A percentile compares a stretch with the other conserved stretches of the same genome.
Evolutionary conservation across 352 stramenopile genomes (phyloP).

Genomic region (Globisporangium radiosum): DNA sequence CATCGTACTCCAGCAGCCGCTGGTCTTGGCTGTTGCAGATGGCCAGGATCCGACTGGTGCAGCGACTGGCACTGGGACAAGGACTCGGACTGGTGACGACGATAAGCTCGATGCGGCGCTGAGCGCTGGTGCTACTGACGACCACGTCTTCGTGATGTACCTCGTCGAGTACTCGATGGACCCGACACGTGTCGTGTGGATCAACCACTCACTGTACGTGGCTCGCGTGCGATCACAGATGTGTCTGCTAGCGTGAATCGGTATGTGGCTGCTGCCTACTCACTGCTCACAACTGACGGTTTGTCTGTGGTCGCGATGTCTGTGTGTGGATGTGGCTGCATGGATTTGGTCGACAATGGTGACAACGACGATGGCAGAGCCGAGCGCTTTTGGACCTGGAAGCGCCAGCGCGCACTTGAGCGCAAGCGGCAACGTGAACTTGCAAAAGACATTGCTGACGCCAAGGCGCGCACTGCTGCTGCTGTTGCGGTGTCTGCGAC

Average conservation of each 20-base stretch:
- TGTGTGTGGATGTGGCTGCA: background rate
- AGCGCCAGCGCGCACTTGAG: conserved; percentile 23
- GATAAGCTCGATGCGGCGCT: conserved; percentile 6
- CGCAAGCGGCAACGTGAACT: conserved; percentile 15
- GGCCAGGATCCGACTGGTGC: background rate
- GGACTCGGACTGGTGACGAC: conserved; percentile 2
- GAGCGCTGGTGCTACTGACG: background rate
- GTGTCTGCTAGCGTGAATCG: no score
- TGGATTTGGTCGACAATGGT: no score
- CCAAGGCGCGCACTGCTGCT: conserved; percentile 1
- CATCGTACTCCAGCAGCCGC: conserved; percentile 16
- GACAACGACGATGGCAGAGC: conserved; percentile 13
- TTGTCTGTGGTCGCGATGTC: conserved; percentile 3
- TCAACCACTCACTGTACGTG: conserved; percentile 60
- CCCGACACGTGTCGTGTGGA: conserved; percentile 49
- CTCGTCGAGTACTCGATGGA: conserved; percentile 69
- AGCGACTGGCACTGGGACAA: background rate
- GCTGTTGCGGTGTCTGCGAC: background rate
- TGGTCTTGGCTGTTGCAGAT: no score
- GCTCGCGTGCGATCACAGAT: no score
- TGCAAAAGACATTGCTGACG: conserved; percentile 15
- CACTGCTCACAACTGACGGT: background rate
- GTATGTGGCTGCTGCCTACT: background rate
- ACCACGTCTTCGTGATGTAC: conserved; percentile 49
- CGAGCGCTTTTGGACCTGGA: conserved; percentile 48